Base-by-base conservation (phyloP, 2,329 filamentous ascomycete species). In the Pestalotiopsis sp. region DNA sequence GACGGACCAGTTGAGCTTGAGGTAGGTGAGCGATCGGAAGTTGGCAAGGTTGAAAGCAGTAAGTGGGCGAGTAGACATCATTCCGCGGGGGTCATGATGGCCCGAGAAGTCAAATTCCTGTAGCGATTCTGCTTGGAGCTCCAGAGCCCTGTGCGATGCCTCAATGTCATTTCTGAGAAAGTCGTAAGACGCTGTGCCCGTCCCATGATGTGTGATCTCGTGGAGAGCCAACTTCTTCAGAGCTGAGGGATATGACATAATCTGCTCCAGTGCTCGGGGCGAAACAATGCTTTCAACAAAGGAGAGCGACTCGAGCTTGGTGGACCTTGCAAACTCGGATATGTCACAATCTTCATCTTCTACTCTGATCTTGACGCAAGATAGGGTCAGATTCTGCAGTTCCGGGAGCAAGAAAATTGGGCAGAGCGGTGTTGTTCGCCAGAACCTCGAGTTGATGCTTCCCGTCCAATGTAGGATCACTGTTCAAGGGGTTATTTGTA, bases 391-490 rank as follows among this genome's bases (percentile, higher is more conserved):
- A 11, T 13, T 36, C 5, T 57, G 41, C n/a, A 66, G 23, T 12
- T 38, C 40, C 13, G 63, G 63, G 4, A 56, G 63, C 20, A 66
- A 41, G n/a, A 66, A 66, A 2, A 66, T 57, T 5, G 63, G 63
- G 23, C 49, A 56, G 2, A 45, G 12, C n/a, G 63, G 45, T 5
- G 45, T 66, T 9, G 49, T 66, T 25, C 17, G n/a, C 63, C 63
- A 66, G n/a, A 66, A 66, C 20, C 63, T 25, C 9, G 40, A 36
- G 36, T 56, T 31, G 36, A 56, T 23, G 23, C 63, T 49, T n/a
- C 14, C 49, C 5, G 63, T 66, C 63, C 63, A 66, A 20, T 66
- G 63, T 17, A 66, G 27, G 6, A 25, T 66, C 31, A 66, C 63
- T 66, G 20, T 17, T 17, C 7, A 13, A 17, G 13, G 13, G 3